These are phyloP conservation scores for Malania oleifera DNA, from an alignment of 164 flowering plant genomes.

Conservation along the genomic window DNA sequence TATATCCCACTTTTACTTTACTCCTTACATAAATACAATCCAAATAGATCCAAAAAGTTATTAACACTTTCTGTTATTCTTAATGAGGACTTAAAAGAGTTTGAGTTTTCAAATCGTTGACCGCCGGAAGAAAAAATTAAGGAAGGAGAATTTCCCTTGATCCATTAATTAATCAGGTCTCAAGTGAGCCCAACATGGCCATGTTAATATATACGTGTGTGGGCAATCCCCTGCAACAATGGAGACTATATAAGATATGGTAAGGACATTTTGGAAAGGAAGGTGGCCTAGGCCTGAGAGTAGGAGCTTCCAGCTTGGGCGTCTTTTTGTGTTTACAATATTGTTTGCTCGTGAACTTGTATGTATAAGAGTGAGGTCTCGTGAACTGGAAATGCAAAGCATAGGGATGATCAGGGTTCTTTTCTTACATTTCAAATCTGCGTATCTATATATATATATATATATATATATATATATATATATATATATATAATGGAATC, in stretches of 20 bases:
- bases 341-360: constrained; percentile 45
- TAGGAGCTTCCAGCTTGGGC: constrained; percentile 37
- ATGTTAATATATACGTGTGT: too few relatives aligned
- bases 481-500: neutral
- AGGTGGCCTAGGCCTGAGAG: constrained; percentile 12
- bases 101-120: too few relatives aligned
- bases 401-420: neutral
- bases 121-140: too few relatives aligned
- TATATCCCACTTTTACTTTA: too few relatives aligned
- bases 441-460: too few relatives aligned
- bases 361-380: constrained; percentile 32
- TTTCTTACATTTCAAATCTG: neutral
- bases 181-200: neutral
- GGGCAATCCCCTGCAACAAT: too few relatives aligned
- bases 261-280: constrained; percentile 12
- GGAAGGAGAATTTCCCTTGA: too few relatives aligned
- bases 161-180: neutral
- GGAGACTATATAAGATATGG: constrained; percentile 10
- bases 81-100: constrained; percentile 13
- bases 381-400: constrained; percentile 40
- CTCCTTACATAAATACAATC: too few relatives aligned
- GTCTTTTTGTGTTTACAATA: constrained; percentile 36
- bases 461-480: too few relatives aligned
- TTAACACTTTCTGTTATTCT: too few relatives aligned
- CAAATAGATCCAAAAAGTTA: too few relatives aligned